Evolutionary conservation across 2,329 filamentous ascomycete genomes (phyloP).

Genomic region (Cylindrodendrum hubeiense): DNA sequence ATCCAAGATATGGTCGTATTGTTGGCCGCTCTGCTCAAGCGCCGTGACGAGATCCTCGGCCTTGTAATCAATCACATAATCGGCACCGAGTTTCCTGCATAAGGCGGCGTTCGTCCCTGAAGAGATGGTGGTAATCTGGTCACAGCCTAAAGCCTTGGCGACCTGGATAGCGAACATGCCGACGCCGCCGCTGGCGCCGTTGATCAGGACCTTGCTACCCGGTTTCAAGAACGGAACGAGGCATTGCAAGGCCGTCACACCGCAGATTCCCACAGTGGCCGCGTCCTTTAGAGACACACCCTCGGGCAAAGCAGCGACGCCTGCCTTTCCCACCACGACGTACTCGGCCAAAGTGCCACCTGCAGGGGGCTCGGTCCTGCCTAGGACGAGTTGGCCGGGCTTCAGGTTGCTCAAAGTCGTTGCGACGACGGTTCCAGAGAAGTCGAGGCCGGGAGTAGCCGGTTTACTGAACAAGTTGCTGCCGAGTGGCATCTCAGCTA

Average conservation of each 20-base stretch:
- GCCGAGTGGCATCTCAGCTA: slow-evolving; percentile 31
- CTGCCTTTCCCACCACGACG: slow-evolving; percentile 21
- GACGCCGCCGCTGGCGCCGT: slow-evolving; percentile 35
- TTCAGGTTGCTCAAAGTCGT: not conserved
- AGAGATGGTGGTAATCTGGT: slow-evolving; percentile 22
- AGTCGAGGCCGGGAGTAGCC: slow-evolving; percentile 32
- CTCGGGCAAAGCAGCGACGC: slow-evolving; percentile 5
- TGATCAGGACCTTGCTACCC: slow-evolving; percentile 20
- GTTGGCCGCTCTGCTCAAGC: not conserved
- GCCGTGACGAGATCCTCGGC: not conserved
- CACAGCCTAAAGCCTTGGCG: slow-evolving; percentile 26
- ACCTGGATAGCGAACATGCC: slow-evolving; percentile 34
- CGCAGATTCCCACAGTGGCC: slow-evolving; percentile 30
- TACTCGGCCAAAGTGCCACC: slow-evolving; percentile 35
- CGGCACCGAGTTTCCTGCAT: slow-evolving; percentile 22
- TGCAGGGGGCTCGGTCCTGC: slow-evolving; percentile 21
- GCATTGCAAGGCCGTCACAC: slow-evolving; percentile 23
- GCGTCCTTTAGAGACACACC: slow-evolving; percentile 25
- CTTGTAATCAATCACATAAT: slow-evolving; percentile 28
- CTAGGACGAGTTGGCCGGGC: slow-evolving; percentile 24
- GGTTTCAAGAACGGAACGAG: slow-evolving; percentile 3
- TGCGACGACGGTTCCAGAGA: slow-evolving; percentile 30
- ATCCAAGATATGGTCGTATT: slow-evolving; percentile 29
- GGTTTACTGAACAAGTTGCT: slow-evolving; percentile 25
- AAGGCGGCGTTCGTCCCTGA: slow-evolving; percentile 20